Evolutionary conservation across 1,139 yeast species (phyloP).

Genomic region (Casaregolazyma lundiana): DNA sequence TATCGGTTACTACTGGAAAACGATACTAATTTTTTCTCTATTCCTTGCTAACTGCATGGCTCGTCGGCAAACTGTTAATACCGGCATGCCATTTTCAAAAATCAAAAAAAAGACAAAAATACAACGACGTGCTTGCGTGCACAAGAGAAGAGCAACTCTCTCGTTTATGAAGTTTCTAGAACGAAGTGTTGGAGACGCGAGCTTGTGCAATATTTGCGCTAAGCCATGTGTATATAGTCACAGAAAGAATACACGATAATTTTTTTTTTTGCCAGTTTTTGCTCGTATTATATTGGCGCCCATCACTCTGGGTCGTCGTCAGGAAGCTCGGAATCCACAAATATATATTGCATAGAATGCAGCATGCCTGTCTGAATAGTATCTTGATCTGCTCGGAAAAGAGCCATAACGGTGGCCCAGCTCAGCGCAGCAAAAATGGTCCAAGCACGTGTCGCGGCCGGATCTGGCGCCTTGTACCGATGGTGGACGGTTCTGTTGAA

Average conservation of each 20-base stretch:
- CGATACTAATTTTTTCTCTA: background rate
- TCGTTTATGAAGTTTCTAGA: background rate
- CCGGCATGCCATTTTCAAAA: no score
- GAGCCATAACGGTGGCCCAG: slow-evolving; percentile 74
- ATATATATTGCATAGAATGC: slow-evolving; percentile 68
- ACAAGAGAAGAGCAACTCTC: background rate
- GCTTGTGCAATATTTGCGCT: background rate
- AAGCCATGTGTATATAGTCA: background rate
- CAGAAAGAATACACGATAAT: no score
- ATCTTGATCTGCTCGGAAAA: slow-evolving; percentile 60
- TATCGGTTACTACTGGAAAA: background rate
- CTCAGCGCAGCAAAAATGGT: slow-evolving; percentile 59
- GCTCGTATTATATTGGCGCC: no score
- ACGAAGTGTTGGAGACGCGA: slow-evolving; percentile 1
- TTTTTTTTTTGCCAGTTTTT: no score
- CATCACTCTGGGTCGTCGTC: slow-evolving; percentile 29
- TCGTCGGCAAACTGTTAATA: no score
- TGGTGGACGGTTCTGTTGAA: slow-evolving; percentile 39
- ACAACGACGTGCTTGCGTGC: background rate
- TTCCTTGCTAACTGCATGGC: background rate
- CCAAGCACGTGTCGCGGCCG: slow-evolving; percentile 45
- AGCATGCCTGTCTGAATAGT: slow-evolving; percentile 63
- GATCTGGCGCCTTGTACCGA: slow-evolving; percentile 13
- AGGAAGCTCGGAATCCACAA: slow-evolving; percentile 43
- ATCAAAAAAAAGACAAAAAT: background rate